Evolutionary conservation across 139 green algal genomes (phyloP).

Genomic region (Limnomonas spitsbergensis): DNA sequence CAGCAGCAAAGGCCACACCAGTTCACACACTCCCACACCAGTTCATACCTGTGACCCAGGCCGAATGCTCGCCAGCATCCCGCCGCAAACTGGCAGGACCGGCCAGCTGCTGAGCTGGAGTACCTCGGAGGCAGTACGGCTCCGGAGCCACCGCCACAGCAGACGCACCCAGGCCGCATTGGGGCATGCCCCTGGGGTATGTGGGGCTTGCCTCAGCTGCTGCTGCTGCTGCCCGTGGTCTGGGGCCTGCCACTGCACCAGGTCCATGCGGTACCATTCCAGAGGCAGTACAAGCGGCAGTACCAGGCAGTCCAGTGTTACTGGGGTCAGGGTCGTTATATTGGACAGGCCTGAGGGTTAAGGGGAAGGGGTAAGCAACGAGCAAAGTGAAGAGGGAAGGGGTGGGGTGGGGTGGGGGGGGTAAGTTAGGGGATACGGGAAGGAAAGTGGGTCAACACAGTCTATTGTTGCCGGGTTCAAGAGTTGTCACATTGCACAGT

Average conservation of each 20-base stretch:
- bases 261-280: conserved; percentile 35
- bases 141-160: conserved; percentile 43
- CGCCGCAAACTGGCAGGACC: conserved; percentile 52
- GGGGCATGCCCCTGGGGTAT: too few species aligned
- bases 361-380: too few species aligned
- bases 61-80: conserved; percentile 27
- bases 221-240: conserved; percentile 1
- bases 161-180: conserved; percentile 32
- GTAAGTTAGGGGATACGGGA: too few species aligned
- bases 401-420: too few species aligned
- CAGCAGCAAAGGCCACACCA: too few species aligned
- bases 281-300: conserved; percentile 52
- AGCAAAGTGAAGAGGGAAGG: too few species aligned
- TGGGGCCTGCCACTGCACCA: conserved; percentile 1
- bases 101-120: conserved; percentile 44
- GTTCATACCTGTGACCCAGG: conserved; percentile 1
- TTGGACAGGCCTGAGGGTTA: conserved; percentile 34
- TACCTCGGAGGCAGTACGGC: conserved; percentile 2
- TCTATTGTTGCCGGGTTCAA: too few species aligned
- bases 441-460: too few species aligned
- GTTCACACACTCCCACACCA: too few species aligned
- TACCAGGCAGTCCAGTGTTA: conserved; percentile 30
- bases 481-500: too few species aligned
- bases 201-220: background rate
- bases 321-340: conserved; percentile 26